Percentiles rank a stretch among this genome's conserved stretches.
These are phyloP conservation scores for Pseudoscleropodium purum DNA, from an alignment of 225 moss, liverwort and hornwort species.

Conservation along the genomic window DNA sequence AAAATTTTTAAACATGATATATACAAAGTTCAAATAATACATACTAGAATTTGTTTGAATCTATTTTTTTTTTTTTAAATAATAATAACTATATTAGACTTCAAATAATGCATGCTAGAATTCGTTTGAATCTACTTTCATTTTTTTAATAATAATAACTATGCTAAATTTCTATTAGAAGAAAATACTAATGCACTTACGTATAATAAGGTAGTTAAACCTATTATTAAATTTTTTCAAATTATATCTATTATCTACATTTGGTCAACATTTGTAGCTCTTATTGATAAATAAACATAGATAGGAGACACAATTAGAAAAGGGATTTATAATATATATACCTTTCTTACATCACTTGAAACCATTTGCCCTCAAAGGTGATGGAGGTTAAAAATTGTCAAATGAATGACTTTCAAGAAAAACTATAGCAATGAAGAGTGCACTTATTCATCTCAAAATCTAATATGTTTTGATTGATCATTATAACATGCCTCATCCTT, in stretches of 20 bases:
- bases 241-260: background rate
- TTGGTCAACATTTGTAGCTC: background rate
- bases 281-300: background rate
- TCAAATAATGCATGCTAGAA: background rate
- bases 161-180: background rate
- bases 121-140: background rate
- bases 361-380: rapidly evolving
- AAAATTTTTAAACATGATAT: background rate
- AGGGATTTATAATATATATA: background rate
- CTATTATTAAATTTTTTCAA: background rate
- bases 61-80: background rate
- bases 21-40: background rate
- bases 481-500: rapidly evolving
- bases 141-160: background rate
- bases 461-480: background rate
- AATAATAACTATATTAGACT: background rate
- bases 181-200: rapidly evolving
- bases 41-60: background rate
- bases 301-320: rapidly evolving
- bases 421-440: background rate
- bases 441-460: background rate
- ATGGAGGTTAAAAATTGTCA: background rate
- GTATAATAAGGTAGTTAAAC: background rate
- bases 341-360: background rate
- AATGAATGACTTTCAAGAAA: background rate